phyloP scores from a whole-genome alignment of 2,329 filamentous ascomycete species.

The Beauveria australis region DNA sequence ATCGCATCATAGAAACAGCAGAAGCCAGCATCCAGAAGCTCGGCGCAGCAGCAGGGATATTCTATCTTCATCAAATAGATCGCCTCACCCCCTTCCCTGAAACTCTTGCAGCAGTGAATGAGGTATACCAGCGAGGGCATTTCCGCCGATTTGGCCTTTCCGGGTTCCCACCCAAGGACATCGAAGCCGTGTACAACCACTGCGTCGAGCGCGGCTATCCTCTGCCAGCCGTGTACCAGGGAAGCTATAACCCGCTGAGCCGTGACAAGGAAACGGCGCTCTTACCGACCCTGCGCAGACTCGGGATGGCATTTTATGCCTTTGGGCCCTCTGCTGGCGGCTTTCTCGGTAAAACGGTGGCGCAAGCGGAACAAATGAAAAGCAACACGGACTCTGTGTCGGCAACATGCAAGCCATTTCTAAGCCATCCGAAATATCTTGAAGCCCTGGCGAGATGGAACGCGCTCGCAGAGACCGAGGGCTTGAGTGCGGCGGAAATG shows the following conservation, averaged over 20 bases:
- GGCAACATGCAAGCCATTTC: constrained; percentile 13
- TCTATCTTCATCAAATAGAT: constrained; percentile 14
- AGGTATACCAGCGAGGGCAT: constrained; percentile 8
- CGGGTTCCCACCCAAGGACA: constrained; percentile 11
- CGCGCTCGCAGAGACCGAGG: constrained; percentile 10
- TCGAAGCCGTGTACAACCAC: constrained; percentile 12
- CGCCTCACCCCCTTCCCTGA: constrained; percentile 12
- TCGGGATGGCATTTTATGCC: constrained; percentile 15
- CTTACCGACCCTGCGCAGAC: constrained; percentile 10
- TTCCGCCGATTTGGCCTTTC: constrained; percentile 14
- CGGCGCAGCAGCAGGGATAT: constrained; percentile 9
- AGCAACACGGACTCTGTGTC: not conserved
- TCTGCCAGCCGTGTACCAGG: constrained; percentile 12
- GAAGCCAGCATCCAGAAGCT: constrained; percentile 12
- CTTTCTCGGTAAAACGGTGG: constrained; percentile 14
- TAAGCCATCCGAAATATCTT: constrained; percentile 8
- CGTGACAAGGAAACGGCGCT: constrained; percentile 12
- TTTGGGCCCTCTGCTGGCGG: constrained; percentile 14
- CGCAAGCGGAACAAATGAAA: constrained; percentile 9
- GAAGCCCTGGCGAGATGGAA: constrained; percentile 12
- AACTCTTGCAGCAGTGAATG: constrained; percentile 13
- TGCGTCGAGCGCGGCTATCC: constrained; percentile 9
- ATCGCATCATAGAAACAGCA: constrained; percentile 11
- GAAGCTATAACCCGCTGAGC: constrained; percentile 12
- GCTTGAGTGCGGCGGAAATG: constrained; percentile 10